These are phyloP conservation scores for Podosphaera aphanis DNA, from an alignment of 2,329 filamentous ascomycete species.

Conservation along the genomic window DNA sequence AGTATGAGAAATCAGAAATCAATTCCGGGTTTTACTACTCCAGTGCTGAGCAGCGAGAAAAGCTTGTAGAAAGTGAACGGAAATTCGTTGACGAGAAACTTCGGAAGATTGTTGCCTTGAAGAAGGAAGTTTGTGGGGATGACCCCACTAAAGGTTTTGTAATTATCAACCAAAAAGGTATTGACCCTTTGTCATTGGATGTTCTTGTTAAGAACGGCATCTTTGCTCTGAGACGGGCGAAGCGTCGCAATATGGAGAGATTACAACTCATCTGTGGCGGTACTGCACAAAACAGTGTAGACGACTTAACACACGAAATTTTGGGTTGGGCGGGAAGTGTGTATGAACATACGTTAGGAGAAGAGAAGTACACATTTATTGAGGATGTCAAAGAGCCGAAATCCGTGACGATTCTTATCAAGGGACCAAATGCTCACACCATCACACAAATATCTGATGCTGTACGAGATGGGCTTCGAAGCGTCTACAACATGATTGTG, in stretches of 20 bases:
- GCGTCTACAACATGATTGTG: constrained; percentile 99
- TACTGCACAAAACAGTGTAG: constrained; percentile 80
- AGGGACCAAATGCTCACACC: constrained; percentile 89
- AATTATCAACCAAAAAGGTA: constrained; percentile 97
- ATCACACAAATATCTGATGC: constrained; percentile 94
- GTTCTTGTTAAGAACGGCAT: constrained; percentile 97
- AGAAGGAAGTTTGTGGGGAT: constrained; percentile 88
- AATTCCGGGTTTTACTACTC: constrained; percentile 99
- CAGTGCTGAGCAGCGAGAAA: constrained; percentile 86
- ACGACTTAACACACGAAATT: constrained; percentile 67
- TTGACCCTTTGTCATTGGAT: constrained; percentile 86
- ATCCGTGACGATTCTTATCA: constrained; percentile 91
- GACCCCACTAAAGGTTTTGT: constrained; percentile 92
- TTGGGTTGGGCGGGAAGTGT: constrained; percentile 92
- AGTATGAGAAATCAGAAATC: constrained; percentile 98
- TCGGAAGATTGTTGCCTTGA: constrained; percentile 90
- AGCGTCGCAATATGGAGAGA: constrained; percentile 97
- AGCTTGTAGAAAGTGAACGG: constrained; percentile 91
- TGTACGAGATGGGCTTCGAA: constrained; percentile 79
- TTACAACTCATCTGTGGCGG: constrained; percentile 88
- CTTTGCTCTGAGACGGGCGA: constrained; percentile 75
- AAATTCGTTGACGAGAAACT: constrained; percentile 90
- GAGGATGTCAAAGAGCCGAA: constrained; percentile 98
- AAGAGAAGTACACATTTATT: constrained; percentile 97
- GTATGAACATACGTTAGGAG: constrained; percentile 89